These are phyloP conservation scores for Nectriaceae sp. DNA, from an alignment of 2,329 filamentous ascomycete genomes.

Conservation along the genomic window DNA sequence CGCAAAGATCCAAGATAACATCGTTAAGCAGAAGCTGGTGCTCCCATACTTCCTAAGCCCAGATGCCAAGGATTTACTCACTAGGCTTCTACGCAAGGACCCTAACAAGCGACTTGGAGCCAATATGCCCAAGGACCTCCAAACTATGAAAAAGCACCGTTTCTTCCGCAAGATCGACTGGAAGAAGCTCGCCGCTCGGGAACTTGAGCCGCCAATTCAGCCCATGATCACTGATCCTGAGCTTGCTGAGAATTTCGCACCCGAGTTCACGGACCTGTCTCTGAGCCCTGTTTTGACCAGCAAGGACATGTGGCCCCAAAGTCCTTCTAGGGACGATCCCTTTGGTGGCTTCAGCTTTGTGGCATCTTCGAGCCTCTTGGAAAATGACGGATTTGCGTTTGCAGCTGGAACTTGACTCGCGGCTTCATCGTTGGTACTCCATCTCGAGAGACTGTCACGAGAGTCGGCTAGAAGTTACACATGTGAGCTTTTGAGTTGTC, in stretches of 20 bases:
- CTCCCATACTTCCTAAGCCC: conserved; percentile 89
- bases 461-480: background rate
- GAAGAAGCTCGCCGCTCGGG: conserved; percentile 79
- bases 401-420: conserved; percentile 18
- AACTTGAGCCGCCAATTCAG: conserved; percentile 85
- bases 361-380: conserved; percentile 58
- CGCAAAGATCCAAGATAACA: conserved; percentile 94
- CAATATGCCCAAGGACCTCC: conserved; percentile 86
- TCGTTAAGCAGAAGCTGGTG: conserved; percentile 86
- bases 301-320: conserved; percentile 43
- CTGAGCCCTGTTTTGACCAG: conserved; percentile 69
- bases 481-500: background rate
- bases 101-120: conserved; percentile 86
- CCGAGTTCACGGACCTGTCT: conserved; percentile 86
- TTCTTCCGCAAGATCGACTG: conserved; percentile 98
- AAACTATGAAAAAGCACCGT: conserved; percentile 83
- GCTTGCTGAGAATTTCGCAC: conserved; percentile 91
- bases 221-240: conserved; percentile 95
- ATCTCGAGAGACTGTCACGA: background rate
- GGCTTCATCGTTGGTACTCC: too few species aligned
- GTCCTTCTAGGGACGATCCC: conserved; percentile 51
- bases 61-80: conserved; percentile 93
- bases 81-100: conserved; percentile 86
- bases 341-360: conserved; percentile 69
- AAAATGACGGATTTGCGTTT: conserved; percentile 45